Conservation (phyloP, 148 eudicot genomes). For the Fallopia convolvulus region DNA sequence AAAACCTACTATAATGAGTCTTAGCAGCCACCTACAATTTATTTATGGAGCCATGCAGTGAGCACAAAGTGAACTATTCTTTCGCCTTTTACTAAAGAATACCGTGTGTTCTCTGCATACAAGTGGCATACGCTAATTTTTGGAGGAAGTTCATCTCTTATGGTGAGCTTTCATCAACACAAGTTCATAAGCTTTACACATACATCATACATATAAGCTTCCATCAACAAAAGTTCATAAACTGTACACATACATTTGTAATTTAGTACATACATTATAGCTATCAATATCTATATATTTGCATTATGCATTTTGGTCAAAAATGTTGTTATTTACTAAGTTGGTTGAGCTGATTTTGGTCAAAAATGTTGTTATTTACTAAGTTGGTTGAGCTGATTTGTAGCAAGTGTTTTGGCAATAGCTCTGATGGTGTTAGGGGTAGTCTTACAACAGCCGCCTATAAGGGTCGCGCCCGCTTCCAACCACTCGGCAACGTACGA, state of each 20-base stretch:
- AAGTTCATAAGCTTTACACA: too few relatives aligned
- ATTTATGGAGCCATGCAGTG: conserved; percentile 6
- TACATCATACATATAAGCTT: too few relatives aligned
- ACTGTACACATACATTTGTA: too few relatives aligned
- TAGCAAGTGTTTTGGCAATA: conserved; percentile 21
- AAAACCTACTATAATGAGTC: too few relatives aligned
- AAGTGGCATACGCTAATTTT: conserved; percentile 12
- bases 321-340: too few relatives aligned
- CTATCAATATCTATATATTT: too few relatives aligned
- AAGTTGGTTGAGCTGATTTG: neutral
- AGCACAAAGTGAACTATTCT: conserved; percentile 26
- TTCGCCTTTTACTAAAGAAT: conserved; percentile 31
- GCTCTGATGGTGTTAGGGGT: conserved; percentile 68
- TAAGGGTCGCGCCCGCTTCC: conserved; percentile 56
- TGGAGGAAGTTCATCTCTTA: neutral
- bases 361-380: too few relatives aligned
- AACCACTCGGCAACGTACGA: conserved; percentile 61
- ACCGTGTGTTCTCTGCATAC: conserved; percentile 17
- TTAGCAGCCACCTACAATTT: too few relatives aligned
- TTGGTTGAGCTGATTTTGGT: neutral
- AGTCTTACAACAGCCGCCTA: conserved; percentile 82
- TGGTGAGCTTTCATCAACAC: too few relatives aligned
- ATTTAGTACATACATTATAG: too few relatives aligned
- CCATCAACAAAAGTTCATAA: too few relatives aligned
- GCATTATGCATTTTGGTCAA: too few relatives aligned